Conservation (phyloP, 179 eudicot species). For the Camellia oleifera region DNA sequence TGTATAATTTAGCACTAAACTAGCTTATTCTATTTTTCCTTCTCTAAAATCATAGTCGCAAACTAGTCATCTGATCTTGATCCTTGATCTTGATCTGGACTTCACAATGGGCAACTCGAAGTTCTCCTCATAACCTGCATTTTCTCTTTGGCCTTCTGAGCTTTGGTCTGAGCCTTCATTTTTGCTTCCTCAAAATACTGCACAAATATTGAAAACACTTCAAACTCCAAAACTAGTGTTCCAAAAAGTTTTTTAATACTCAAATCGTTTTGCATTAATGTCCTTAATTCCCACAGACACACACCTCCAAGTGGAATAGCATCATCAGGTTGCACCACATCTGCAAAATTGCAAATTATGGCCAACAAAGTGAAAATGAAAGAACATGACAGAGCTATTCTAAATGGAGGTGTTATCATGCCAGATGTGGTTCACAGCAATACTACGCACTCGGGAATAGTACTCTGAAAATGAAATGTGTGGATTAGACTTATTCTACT, state of each 20-base stretch:
- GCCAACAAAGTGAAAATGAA: neutral
- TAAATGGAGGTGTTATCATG: conserved; percentile 13
- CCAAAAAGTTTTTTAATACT: neutral
- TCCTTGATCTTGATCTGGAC: neutral
- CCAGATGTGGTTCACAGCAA: too few relatives aligned
- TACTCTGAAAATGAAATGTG: too few relatives aligned
- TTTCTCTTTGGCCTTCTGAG: conserved; percentile 38
- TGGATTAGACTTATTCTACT: too few relatives aligned
- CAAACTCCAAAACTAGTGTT: too few relatives aligned
- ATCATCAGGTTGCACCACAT: conserved; percentile 1
- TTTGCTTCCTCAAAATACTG: conserved; percentile 52
- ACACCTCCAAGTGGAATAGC: conserved; percentile 16
- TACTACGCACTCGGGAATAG: too few relatives aligned
- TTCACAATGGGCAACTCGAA: conserved; percentile 45
- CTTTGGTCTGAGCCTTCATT: conserved; percentile 27
- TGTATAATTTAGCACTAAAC: conserved; percentile 1
- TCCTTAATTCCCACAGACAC: neutral
- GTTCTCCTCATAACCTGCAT: conserved; percentile 42
- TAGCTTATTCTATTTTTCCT: neutral
- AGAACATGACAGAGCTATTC: conserved; percentile 3
- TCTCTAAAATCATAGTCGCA: neutral
- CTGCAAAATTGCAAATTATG: conserved; percentile 15
- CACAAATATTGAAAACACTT: neutral
- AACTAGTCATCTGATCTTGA: neutral
- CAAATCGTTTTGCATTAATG: neutral